phyloP scores from a whole-genome alignment of 208 protist species.

The Lotmaria passim region DNA sequence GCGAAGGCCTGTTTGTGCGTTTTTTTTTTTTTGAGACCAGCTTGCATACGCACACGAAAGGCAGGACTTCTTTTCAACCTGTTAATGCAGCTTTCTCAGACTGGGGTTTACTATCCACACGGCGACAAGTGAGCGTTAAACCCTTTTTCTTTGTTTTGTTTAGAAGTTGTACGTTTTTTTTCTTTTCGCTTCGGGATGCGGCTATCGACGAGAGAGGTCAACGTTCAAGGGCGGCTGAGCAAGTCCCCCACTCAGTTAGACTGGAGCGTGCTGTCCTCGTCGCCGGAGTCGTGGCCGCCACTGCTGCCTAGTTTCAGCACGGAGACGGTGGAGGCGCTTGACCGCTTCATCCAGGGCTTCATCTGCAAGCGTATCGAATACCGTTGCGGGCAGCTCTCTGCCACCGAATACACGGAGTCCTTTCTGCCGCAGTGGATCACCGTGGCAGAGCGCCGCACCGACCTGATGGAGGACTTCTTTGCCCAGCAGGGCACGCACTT shows the following conservation, averaged over 20 bases:
- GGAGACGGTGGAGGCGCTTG: slow-evolving; percentile 30
- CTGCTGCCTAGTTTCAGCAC: slow-evolving; percentile 39
- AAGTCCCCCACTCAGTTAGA: slow-evolving; percentile 25
- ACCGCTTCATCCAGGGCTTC: slow-evolving; percentile 40
- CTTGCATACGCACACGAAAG: no score
- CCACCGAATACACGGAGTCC: slow-evolving; percentile 21
- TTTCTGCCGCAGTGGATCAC: slow-evolving; percentile 43
- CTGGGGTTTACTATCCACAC: no score
- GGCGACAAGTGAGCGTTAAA: no score
- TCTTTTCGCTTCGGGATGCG: no score
- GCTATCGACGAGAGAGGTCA: slow-evolving; percentile 30
- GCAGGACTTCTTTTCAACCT: no score
- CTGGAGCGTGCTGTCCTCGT: slow-evolving; percentile 24
- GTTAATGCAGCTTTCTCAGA: no score
- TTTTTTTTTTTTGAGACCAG: no score
- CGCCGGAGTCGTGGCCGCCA: slow-evolving; percentile 35
- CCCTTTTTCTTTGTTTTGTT: slow-evolving; percentile 1
- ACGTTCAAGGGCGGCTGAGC: slow-evolving; percentile 31
- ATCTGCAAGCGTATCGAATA: slow-evolving; percentile 49
- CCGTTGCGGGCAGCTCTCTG: slow-evolving; percentile 44
- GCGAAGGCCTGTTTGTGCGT: no score
- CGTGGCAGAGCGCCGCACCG: slow-evolving; percentile 30
- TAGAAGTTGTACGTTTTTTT: neutral
- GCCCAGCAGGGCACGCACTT: slow-evolving; percentile 24
- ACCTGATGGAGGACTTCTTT: slow-evolving; percentile 39